phyloP scores from a whole-genome alignment of 768 basidiomycete species.

The Termitomyces sp. region DNA sequence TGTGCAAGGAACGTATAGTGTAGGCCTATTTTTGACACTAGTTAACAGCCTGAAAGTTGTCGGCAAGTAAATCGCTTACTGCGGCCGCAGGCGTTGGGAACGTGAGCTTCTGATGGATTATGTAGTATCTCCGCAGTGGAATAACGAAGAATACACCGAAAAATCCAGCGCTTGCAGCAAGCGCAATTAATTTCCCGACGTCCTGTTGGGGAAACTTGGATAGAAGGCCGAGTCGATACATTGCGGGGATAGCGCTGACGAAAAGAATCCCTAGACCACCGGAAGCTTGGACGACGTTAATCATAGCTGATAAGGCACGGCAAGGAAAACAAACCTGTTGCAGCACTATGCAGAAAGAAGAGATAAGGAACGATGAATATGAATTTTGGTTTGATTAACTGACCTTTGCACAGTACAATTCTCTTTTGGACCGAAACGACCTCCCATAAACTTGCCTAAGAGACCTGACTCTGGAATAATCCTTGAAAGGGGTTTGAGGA shows the following conservation, averaged over 20 bases:
- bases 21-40: conserved; percentile 34
- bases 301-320: conserved; percentile 10
- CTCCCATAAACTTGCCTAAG: conserved; percentile 42
- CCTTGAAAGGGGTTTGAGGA: conserved; percentile 51
- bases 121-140: conserved; percentile 56
- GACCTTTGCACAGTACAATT: conserved; percentile 58
- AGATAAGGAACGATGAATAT: not conserved
- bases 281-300: conserved; percentile 29
- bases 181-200: conserved; percentile 49
- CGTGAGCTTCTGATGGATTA: conserved; percentile 55
- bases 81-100: conserved; percentile 66
- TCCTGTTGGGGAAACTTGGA: conserved; percentile 42
- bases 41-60: not conserved
- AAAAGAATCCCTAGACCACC: conserved; percentile 57
- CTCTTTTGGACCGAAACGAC: conserved; percentile 61
- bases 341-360: conserved; percentile 30
- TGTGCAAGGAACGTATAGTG: conserved; percentile 58
- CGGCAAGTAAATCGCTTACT: conserved; percentile 19
- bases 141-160: conserved; percentile 67
- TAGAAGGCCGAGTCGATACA: conserved; percentile 50
- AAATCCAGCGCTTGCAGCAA: conserved; percentile 50
- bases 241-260: conserved; percentile 55
- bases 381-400: conserved; percentile 2
- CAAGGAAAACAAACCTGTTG: conserved; percentile 32
- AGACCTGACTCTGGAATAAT: conserved; percentile 42